Evolutionary conservation across 192 early-diverging fungal species (phyloP).

Genomic region (Dispira simplex): DNA sequence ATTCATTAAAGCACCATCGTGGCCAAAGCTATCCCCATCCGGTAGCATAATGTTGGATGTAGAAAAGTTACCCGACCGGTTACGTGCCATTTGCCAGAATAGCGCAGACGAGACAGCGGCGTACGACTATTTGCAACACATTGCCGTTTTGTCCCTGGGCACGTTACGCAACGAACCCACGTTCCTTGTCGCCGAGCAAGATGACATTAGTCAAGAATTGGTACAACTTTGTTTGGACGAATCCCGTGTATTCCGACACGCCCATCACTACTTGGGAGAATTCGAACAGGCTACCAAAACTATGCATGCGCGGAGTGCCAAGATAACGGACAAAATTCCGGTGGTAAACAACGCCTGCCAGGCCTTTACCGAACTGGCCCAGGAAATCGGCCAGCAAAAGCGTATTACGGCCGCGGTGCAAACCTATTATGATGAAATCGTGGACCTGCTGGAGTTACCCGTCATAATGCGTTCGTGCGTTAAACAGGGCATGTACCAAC

Average conservation of each 20-base stretch:
- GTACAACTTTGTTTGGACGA: conserved; percentile 9
- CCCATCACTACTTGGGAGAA: background rate
- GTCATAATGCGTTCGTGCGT: background rate
- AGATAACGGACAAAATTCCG: background rate
- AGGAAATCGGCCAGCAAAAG: background rate
- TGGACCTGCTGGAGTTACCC: background rate
- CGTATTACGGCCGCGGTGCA: background rate
- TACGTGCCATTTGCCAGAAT: too few species aligned
- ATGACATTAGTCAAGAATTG: background rate
- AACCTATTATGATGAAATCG: background rate
- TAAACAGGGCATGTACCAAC: background rate
- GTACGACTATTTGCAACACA: background rate
- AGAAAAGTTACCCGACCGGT: too few species aligned
- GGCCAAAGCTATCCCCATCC: too few species aligned
- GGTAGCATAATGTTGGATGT: too few species aligned
- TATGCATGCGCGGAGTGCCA: background rate
- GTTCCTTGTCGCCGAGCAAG: background rate
- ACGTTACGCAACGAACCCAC: conserved; percentile 6
- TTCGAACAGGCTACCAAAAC: background rate
- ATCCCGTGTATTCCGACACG: background rate
- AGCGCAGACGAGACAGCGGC: background rate
- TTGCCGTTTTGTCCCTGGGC: background rate
- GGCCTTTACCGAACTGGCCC: background rate
- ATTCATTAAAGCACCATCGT: too few species aligned
- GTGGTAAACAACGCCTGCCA: background rate